Evolutionary conservation across 495 filamentous ascomycete species (phyloP).

Genomic region (Antarctomyces pellizariae): DNA sequence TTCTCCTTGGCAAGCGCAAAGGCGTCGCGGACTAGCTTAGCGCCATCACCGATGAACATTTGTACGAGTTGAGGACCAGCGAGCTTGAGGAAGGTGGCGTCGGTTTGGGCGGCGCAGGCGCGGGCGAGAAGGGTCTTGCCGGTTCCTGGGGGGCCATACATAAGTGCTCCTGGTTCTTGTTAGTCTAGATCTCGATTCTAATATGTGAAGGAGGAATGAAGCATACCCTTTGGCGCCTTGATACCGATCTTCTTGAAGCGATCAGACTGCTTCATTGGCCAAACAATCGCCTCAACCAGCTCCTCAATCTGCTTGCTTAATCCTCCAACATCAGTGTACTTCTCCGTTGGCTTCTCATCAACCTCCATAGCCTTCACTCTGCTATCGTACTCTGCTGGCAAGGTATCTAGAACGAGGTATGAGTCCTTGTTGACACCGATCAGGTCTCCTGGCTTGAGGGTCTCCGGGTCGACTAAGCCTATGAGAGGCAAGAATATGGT

Average conservation of each 20-base stretch:
- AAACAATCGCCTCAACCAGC: conserved; percentile 96
- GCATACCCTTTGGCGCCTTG: conserved; percentile 93
- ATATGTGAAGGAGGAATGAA: background rate
- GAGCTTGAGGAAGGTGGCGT: conserved; percentile 97
- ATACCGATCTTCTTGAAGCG: conserved; percentile 98
- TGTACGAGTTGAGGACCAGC: conserved; percentile 97
- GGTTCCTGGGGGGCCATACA: conserved; percentile 95
- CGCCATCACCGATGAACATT: conserved; percentile 99
- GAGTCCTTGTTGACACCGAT: conserved; percentile 99
- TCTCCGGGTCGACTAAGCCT: conserved; percentile 83
- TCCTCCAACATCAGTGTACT: conserved; percentile 95
- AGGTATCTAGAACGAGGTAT: conserved; percentile 92
- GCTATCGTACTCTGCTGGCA: conserved; percentile 98
- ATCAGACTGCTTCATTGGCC: conserved; percentile 99
- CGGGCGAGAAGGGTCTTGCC: conserved; percentile 88
- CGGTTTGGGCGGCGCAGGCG: conserved; percentile 92
- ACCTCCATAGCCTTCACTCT: conserved; percentile 99
- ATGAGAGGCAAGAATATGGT: conserved; percentile 98
- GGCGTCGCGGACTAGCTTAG: conserved; percentile 91
- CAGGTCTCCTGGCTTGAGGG: conserved; percentile 80
- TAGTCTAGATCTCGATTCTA: conserved; percentile 10
- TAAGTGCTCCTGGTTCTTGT: conserved; percentile 49
- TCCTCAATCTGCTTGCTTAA: conserved; percentile 99
- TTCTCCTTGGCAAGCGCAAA: conserved; percentile 97
- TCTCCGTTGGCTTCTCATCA: conserved; percentile 97